Evolutionary conservation across 805 yeast species (phyloP).

Genomic region (Brettanomyces custersianus): DNA sequence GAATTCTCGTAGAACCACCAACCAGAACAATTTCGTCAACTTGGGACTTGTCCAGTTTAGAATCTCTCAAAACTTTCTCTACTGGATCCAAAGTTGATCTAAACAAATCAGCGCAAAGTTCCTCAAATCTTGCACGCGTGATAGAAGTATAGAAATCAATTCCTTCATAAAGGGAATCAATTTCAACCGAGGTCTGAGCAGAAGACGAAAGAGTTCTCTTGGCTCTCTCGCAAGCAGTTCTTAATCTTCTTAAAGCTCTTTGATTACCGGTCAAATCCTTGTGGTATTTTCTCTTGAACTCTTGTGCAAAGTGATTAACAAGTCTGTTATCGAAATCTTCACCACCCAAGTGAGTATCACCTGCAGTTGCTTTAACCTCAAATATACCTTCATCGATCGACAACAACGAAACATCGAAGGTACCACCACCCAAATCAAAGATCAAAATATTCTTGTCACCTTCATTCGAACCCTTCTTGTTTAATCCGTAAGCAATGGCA

Average conservation of each 20-base stretch:
- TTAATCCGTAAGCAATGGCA: slow-evolving; percentile 94
- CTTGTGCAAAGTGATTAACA: slow-evolving; percentile 87
- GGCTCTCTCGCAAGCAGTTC: slow-evolving; percentile 98
- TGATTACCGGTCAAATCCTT: slow-evolving; percentile 87
- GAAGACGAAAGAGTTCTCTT: slow-evolving; percentile 96
- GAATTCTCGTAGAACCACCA: slow-evolving; percentile 98
- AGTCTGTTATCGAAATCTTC: slow-evolving; percentile 97
- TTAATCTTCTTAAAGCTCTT: slow-evolving; percentile 95
- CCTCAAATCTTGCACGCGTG: slow-evolving; percentile 98
- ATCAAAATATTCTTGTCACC: slow-evolving; percentile 75
- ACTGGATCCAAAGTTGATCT: slow-evolving; percentile 93
- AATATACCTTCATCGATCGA: slow-evolving; percentile 94
- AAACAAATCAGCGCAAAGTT: slow-evolving; percentile 88
- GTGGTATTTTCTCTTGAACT: slow-evolving; percentile 97
- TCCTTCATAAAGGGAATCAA: slow-evolving; percentile 93
- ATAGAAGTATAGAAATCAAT: slow-evolving; percentile 92
- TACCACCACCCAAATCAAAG: slow-evolving; percentile 97
- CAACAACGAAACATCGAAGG: slow-evolving; percentile 90
- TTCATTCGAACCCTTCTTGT: slow-evolving; percentile 67
- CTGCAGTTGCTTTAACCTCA: slow-evolving; percentile 92
- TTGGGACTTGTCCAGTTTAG: slow-evolving; percentile 82
- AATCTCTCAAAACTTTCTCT: slow-evolving; percentile 86
- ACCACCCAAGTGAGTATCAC: slow-evolving; percentile 94
- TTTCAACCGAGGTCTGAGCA: slow-evolving; percentile 91
- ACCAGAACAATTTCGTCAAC: slow-evolving; percentile 90